phyloP scores from a whole-genome alignment of 352 stramenopile genomes.

The Phytophthora litchii region DNA sequence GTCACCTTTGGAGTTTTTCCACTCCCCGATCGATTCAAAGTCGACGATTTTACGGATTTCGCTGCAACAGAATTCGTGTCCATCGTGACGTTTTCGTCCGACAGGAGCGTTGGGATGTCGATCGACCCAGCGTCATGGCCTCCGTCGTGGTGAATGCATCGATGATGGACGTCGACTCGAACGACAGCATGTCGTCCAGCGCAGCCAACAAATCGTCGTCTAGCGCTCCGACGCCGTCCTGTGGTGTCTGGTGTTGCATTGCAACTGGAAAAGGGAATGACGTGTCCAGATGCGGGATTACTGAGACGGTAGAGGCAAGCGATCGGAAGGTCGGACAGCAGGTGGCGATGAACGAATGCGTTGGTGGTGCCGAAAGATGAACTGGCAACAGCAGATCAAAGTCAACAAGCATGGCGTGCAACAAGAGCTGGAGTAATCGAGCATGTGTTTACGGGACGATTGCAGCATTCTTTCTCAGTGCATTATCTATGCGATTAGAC shows the following conservation, averaged over 20 bases:
- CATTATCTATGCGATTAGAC: too few relatives aligned
- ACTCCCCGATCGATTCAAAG: constrained; percentile 11
- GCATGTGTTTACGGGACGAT: constrained; percentile 22
- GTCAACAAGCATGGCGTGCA: constrained; percentile 11
- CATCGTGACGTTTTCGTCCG: background rate
- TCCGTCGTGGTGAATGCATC: constrained; percentile 16
- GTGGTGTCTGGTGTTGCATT: constrained; percentile 11
- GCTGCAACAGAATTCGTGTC: constrained; percentile 2
- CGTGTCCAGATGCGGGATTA: too few relatives aligned
- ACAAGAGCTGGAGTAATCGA: constrained; percentile 17
- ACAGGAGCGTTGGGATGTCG: constrained; percentile 2
- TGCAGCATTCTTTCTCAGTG: too few relatives aligned
- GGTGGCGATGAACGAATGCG: constrained; percentile 2
- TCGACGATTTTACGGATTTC: too few relatives aligned
- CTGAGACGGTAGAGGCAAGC: constrained; percentile 2
- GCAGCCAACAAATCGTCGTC: constrained; percentile 37
- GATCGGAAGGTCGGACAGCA: constrained; percentile 6
- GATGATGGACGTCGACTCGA: constrained; percentile 21
- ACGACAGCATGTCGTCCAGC: constrained; percentile 40
- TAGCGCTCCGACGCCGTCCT: constrained; percentile 16
- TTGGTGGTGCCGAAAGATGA: constrained; percentile 14
- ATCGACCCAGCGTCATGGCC: constrained; percentile 21
- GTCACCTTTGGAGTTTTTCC: constrained; percentile 2
- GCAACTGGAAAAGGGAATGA: constrained; percentile 10
- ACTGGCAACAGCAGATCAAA: constrained; percentile 23